phyloP scores from a whole-genome alignment of 202 grass and related monocot genomes.

The Dendrocalamus latiflorus region DNA sequence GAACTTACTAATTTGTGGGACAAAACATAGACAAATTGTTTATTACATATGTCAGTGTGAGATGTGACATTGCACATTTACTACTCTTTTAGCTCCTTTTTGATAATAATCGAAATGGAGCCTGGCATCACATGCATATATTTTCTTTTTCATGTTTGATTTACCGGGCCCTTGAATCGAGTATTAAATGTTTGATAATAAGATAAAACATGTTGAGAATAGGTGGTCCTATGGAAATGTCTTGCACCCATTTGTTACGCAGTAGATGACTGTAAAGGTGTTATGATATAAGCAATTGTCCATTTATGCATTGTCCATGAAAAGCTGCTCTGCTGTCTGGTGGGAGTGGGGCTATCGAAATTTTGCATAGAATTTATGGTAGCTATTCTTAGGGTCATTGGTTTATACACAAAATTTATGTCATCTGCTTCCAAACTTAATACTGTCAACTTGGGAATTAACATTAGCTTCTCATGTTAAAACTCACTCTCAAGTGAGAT shows the following conservation, averaged over 20 bases:
- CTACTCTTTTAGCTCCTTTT: neutral
- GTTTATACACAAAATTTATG: neutral
- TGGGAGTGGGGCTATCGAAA: neutral
- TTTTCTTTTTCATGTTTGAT: neutral
- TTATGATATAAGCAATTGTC: neutral
- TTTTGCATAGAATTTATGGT: neutral
- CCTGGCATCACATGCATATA: neutral
- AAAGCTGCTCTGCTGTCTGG: neutral
- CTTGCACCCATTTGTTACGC: neutral
- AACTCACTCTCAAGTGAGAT: neutral
- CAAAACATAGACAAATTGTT: neutral
- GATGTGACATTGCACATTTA: neutral
- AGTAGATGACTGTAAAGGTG: neutral
- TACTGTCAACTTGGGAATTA: neutral
- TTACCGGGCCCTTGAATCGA: neutral
- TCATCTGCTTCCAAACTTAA: neutral
- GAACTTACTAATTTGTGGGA: neutral
- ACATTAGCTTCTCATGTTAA: neutral
- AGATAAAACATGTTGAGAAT: neutral
- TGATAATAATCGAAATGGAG: neutral
- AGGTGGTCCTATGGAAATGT: neutral
- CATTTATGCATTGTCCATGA: neutral
- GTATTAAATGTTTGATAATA: neutral
- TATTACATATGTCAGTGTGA: neutral
- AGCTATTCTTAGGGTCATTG: neutral